These are phyloP conservation scores for Fermentozyma sake DNA, from an alignment of 1,139 yeast species.

Conservation along the genomic window DNA sequence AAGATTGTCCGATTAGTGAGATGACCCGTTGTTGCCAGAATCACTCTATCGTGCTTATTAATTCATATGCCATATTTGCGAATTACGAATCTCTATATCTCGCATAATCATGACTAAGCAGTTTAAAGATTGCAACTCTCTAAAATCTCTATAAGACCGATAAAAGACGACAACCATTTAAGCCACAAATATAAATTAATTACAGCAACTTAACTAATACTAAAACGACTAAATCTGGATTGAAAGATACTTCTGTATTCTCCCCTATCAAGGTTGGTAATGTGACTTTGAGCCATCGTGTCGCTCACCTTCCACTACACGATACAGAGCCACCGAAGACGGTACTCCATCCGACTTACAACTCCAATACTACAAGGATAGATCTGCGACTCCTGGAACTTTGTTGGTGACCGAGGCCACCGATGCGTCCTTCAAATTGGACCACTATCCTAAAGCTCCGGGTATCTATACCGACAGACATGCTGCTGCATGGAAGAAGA, in stretches of 20 bases:
- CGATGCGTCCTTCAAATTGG: slow-evolving; percentile 13
- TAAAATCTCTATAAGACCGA: too few species aligned
- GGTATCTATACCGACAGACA: slow-evolving; percentile 10
- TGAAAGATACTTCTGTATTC: slow-evolving; percentile 25
- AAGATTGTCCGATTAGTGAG: too few species aligned
- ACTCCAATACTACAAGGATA: slow-evolving; percentile 9
- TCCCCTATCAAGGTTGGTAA: slow-evolving; percentile 13
- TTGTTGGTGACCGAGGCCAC: slow-evolving; percentile 12
- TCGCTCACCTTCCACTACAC: slow-evolving; percentile 14
- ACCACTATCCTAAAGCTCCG: slow-evolving; percentile 5
- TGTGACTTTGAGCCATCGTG: slow-evolving; percentile 9
- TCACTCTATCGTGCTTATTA: too few species aligned
- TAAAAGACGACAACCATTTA: too few species aligned
- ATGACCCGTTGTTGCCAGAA: too few species aligned
- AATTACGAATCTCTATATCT: too few species aligned
- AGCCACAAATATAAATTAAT: too few species aligned
- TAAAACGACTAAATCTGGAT: slow-evolving; percentile 3
- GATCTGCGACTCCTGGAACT: slow-evolving; percentile 10
- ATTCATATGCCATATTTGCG: too few species aligned
- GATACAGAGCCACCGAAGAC: slow-evolving; percentile 9
- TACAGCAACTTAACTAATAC: too few species aligned
- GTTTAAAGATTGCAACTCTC: too few species aligned
- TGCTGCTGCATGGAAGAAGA: slow-evolving; percentile 8
- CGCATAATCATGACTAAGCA: too few species aligned
- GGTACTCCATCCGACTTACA: slow-evolving; percentile 10